Evolutionary conservation across 2,329 filamentous ascomycete species (phyloP).

Genomic region (Fusarium protoensiforme): DNA sequence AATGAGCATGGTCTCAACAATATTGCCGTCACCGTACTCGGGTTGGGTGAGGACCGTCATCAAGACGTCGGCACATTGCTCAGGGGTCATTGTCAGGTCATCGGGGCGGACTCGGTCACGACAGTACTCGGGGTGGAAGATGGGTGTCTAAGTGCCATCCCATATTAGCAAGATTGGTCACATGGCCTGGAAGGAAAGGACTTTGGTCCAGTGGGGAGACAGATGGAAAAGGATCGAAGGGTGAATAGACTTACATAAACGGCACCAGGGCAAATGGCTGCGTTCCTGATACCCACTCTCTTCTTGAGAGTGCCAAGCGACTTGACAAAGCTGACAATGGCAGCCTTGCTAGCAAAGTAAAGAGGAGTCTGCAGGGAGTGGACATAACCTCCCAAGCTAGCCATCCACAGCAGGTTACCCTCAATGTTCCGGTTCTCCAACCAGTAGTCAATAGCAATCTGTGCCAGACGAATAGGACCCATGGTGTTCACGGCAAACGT

Average conservation of each 20-base stretch:
- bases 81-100: conserved; percentile 5
- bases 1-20: conserved; percentile 21
- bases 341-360: conserved; percentile 30
- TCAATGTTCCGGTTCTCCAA: conserved; percentile 27
- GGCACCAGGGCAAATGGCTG: conserved; percentile 11
- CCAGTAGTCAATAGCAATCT: conserved; percentile 47
- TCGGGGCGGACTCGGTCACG: conserved; percentile 5
- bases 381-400: conserved; percentile 45
- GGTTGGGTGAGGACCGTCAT: conserved; percentile 12
- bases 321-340: conserved; percentile 23
- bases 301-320: conserved; percentile 6
- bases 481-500: conserved; percentile 43
- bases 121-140: conserved; percentile 20
- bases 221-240: not conserved
- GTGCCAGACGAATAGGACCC: conserved; percentile 41
- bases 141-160: conserved; percentile 1
- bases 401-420: conserved; percentile 41
- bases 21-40: conserved; percentile 24
- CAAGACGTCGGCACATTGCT: conserved; percentile 7
- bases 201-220: not conserved
- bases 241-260: conserved; percentile 11
- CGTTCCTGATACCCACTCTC: conserved; percentile 14
- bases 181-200: not conserved
- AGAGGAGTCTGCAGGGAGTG: conserved; percentile 42
- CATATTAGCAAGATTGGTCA: not conserved